Evolutionary conservation across 2,329 filamentous ascomycete species (phyloP).

Genomic region (Delphinella strobiligena): DNA sequence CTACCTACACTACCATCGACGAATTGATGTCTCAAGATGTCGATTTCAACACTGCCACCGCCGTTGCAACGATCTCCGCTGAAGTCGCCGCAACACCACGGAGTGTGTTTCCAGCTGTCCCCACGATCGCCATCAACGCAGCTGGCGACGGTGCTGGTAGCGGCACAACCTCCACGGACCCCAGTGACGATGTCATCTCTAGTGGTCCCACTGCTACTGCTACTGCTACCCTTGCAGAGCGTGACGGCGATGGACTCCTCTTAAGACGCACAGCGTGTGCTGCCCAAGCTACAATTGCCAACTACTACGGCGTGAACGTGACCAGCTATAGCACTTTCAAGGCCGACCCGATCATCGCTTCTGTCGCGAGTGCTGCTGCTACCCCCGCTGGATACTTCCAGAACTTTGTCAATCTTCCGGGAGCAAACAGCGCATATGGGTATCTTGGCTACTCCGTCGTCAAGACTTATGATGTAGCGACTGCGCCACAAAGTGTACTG

Average conservation of each 20-base stretch:
- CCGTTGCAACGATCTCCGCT: slow-evolving; percentile 4
- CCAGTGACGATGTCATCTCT: too few relatives aligned
- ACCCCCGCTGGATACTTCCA: not conserved
- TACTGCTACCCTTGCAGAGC: slow-evolving; percentile 6
- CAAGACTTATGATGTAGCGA: slow-evolving; percentile 6
- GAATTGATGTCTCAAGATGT: slow-evolving; percentile 6
- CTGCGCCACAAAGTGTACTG: slow-evolving; percentile 2
- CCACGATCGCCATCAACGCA: slow-evolving; percentile 5
- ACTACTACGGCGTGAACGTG: slow-evolving; percentile 1
- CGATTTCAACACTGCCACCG: slow-evolving; percentile 6
- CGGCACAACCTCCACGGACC: too few relatives aligned
- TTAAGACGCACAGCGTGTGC: slow-evolving; percentile 8
- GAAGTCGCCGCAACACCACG: slow-evolving; percentile 6
- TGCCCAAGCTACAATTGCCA: slow-evolving; percentile 6
- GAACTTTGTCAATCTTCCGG: not conserved
- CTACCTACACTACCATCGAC: slow-evolving; percentile 8
- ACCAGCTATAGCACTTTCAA: not conserved
- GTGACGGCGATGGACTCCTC: slow-evolving; percentile 1
- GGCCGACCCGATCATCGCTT: not conserved
- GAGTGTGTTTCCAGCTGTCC: slow-evolving; percentile 6
- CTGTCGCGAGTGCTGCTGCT: not conserved
- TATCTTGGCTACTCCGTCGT: slow-evolving; percentile 4
- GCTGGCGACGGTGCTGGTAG: too few relatives aligned
- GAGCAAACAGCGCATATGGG: not conserved
- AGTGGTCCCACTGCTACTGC: slow-evolving; percentile 2